Evolutionary conservation across 768 basidiomycete species (phyloP).

Genomic region (Xerocomellus intermedius): DNA sequence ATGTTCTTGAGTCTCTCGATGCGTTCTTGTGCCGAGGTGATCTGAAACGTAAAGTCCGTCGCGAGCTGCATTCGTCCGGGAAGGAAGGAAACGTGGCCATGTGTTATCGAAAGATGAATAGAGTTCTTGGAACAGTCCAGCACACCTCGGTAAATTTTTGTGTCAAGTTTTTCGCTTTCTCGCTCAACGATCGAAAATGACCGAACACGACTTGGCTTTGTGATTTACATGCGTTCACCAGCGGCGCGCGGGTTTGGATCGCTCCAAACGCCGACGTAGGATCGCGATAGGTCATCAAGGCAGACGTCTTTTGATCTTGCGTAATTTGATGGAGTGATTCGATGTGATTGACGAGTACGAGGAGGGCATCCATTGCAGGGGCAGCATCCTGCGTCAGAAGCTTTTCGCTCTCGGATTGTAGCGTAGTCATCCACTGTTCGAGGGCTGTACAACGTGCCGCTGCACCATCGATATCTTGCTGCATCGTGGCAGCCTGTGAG

Average conservation of each 20-base stretch:
- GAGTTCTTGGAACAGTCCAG: neutral
- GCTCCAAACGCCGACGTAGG: slow-evolving; percentile 1
- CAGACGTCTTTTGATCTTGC: neutral
- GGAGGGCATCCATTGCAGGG: slow-evolving; percentile 7
- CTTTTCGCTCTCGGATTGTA: slow-evolving; percentile 2
- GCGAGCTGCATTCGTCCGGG: neutral
- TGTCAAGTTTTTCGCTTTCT: slow-evolving; percentile 11
- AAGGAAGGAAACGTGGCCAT: neutral
- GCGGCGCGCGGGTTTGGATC: neutral
- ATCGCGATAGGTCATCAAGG: neutral
- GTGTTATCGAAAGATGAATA: neutral
- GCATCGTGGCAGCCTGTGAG: slow-evolving; percentile 1
- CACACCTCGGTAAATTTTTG: slow-evolving; percentile 6
- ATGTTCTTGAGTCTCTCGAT: neutral
- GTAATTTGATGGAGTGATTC: slow-evolving; percentile 6
- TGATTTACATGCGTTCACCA: slow-evolving; percentile 6
- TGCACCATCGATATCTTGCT: slow-evolving; percentile 6
- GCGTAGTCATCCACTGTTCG: neutral
- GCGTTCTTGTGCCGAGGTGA: neutral
- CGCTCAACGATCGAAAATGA: slow-evolving; percentile 4
- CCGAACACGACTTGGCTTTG: slow-evolving; percentile 5
- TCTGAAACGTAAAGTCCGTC: slow-evolving; percentile 14
- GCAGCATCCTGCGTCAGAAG: neutral
- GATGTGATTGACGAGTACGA: slow-evolving; percentile 2
- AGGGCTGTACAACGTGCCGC: neutral